Evolutionary conservation across 2,329 filamentous ascomycete genomes (phyloP).

Genomic region (Talaromyces verruculosus): DNA sequence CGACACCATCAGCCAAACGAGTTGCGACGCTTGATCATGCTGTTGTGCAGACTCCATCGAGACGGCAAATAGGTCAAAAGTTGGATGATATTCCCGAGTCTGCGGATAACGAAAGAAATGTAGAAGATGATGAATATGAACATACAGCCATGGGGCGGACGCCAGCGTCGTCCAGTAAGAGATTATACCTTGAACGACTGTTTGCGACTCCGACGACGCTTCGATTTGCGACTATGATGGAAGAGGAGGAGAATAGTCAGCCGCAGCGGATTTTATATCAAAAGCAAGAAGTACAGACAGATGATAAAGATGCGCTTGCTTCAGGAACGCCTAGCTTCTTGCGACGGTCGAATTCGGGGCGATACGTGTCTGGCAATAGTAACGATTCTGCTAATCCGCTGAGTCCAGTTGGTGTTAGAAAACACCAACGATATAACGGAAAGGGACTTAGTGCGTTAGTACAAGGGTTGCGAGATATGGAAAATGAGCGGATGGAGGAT

Average conservation of each 20-base stretch:
- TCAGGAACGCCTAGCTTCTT: conserved; percentile 44
- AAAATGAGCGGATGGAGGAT: conserved; percentile 44
- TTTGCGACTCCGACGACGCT: conserved; percentile 49
- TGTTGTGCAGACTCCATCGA: conserved; percentile 41
- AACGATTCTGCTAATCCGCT: conserved; percentile 24
- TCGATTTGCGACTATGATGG: conserved; percentile 44
- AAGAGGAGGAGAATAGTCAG: conserved; percentile 30
- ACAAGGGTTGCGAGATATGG: conserved; percentile 41
- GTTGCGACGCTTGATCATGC: conserved; percentile 31
- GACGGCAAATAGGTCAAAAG: conserved; percentile 30
- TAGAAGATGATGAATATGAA: conserved; percentile 20
- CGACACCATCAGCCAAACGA: conserved; percentile 34
- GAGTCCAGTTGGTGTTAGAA: conserved; percentile 42
- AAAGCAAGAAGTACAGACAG: conserved; percentile 12
- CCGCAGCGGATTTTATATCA: conserved; percentile 16
- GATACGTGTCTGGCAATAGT: conserved; percentile 24
- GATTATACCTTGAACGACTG: conserved; percentile 46
- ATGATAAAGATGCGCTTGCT: conserved; percentile 24
- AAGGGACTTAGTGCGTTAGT: conserved; percentile 42
- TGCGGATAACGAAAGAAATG: background rate
- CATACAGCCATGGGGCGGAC: conserved; percentile 32
- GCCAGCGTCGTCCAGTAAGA: conserved; percentile 46
- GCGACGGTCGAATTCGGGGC: conserved; percentile 38
- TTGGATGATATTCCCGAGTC: conserved; percentile 12
- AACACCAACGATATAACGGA: conserved; percentile 39